A percentile compares a stretch with the other conserved stretches of the same genome.
Conservation (phyloP, 768 basidiomycete species). For the Hydnum rufescens region DNA sequence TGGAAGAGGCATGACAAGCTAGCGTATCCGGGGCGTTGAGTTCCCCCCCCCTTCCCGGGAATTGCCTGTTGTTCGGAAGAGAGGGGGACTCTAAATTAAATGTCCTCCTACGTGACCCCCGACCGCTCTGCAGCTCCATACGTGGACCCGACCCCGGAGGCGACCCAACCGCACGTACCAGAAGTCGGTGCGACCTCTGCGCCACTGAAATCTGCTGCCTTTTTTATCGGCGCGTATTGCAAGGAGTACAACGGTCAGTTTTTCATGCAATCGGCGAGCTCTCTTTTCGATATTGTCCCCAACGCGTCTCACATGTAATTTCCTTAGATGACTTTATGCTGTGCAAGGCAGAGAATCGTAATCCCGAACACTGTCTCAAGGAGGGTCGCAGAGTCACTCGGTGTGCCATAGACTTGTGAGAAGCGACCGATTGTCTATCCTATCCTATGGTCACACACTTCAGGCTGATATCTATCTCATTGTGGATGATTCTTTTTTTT, state of each 20-base stretch:
- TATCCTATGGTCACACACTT: too few relatives aligned
- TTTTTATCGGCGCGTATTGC: conserved; percentile 93
- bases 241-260: conserved; percentile 84
- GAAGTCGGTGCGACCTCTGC: conserved; percentile 83
- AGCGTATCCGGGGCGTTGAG: too few relatives aligned
- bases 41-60: too few relatives aligned
- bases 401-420: conserved; percentile 79
- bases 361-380: conserved; percentile 84
- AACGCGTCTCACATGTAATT: not conserved
- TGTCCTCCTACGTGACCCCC: not conserved
- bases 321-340: conserved; percentile 82
- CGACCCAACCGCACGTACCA: conserved; percentile 51
- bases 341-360: conserved; percentile 81
- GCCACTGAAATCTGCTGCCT: conserved; percentile 87
- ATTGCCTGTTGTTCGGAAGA: too few relatives aligned
- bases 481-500: not conserved
- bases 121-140: conserved; percentile 15
- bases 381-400: conserved; percentile 91
- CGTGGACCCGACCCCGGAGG: conserved; percentile 43
- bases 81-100: too few relatives aligned
- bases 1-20: conserved; percentile 94
- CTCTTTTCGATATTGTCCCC: conserved; percentile 6
- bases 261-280: not conserved
- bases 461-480: not conserved
- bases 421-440: not conserved